Conservation (phyloP, 2,329 filamentous ascomycete species). For the Ophiocordyceps robertsii region DNA sequence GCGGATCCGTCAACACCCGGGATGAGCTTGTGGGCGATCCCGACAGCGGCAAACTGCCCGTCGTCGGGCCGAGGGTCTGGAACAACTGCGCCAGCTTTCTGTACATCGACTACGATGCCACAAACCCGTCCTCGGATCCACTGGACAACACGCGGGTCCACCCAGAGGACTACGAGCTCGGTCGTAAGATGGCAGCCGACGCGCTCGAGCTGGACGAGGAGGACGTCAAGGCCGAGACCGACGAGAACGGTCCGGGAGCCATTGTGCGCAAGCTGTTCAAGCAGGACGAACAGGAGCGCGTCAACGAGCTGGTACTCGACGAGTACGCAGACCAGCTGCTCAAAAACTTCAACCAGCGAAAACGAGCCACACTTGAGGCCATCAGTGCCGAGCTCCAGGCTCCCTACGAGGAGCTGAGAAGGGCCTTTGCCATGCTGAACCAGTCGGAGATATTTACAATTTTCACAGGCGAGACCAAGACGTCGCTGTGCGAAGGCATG, state of each 20-base stretch:
- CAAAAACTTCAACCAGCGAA: conserved; percentile 82
- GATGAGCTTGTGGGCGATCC: conserved; percentile 83
- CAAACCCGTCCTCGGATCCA: conserved; percentile 72
- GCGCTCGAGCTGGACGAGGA: conserved; percentile 94
- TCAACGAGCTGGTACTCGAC: conserved; percentile 91
- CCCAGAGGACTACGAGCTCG: conserved; percentile 95
- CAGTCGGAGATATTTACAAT: conserved; percentile 85
- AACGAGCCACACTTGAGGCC: conserved; percentile 89
- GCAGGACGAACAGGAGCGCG: conserved; percentile 84
- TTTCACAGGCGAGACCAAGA: conserved; percentile 84
- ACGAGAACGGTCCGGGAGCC: conserved; percentile 78
- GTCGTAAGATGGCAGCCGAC: conserved; percentile 96
- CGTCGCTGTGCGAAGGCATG: conserved; percentile 79
- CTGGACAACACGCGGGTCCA: conserved; percentile 95
- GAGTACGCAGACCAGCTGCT: conserved; percentile 95
- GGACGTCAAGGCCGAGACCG: conserved; percentile 87
- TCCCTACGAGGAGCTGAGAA: conserved; percentile 87
- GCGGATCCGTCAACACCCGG: conserved; percentile 70
- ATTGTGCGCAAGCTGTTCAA: conserved; percentile 92
- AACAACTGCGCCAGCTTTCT: conserved; percentile 96
- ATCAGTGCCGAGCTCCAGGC: conserved; percentile 87
- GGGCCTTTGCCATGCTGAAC: conserved; percentile 57
- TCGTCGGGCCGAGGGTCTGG: conserved; percentile 84
- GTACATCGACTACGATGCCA: conserved; percentile 76
- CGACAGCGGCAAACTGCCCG: conserved; percentile 61